Conservation (phyloP, 306 rosid species). For the Vachellia collinsii region DNA sequence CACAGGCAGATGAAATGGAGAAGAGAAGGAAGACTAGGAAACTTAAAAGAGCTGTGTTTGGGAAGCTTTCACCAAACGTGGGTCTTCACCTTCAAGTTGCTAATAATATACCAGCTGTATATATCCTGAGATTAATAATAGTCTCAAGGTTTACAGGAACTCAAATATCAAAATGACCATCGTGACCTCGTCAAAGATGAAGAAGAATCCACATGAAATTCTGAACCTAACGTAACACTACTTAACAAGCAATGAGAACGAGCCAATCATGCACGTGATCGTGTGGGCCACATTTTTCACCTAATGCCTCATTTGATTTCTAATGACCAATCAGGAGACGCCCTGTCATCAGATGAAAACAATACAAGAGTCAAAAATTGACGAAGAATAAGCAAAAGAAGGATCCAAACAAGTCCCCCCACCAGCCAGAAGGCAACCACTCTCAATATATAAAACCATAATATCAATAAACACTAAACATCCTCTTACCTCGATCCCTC, state of each 20-base stretch:
- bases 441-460: background rate
- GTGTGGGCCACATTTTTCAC: background rate
- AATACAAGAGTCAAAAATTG: slow-evolving; percentile 8
- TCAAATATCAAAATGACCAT: slow-evolving; percentile 31
- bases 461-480: background rate
- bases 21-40: background rate
- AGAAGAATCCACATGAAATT: slow-evolving; percentile 11
- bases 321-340: slow-evolving; percentile 6
- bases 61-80: slow-evolving; percentile 71
- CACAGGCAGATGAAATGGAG: slow-evolving; percentile 24
- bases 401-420: background rate
- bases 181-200: slow-evolving; percentile 24
- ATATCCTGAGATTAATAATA: background rate
- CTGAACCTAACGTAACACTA: background rate
- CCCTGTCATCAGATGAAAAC: slow-evolving; percentile 5
- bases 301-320: background rate
- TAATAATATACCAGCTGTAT: slow-evolving; percentile 13
- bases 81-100: slow-evolving; percentile 53
- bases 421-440: slow-evolving; percentile 20
- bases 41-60: slow-evolving; percentile 44
- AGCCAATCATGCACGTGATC: slow-evolving; percentile 13
- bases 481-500: background rate
- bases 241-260: background rate
- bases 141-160: slow-evolving; percentile 12
- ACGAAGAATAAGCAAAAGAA: background rate